These are phyloP conservation scores for Shiraia bambusicola DNA, from an alignment of 2,329 filamentous ascomycete genomes.

Conservation along the genomic window DNA sequence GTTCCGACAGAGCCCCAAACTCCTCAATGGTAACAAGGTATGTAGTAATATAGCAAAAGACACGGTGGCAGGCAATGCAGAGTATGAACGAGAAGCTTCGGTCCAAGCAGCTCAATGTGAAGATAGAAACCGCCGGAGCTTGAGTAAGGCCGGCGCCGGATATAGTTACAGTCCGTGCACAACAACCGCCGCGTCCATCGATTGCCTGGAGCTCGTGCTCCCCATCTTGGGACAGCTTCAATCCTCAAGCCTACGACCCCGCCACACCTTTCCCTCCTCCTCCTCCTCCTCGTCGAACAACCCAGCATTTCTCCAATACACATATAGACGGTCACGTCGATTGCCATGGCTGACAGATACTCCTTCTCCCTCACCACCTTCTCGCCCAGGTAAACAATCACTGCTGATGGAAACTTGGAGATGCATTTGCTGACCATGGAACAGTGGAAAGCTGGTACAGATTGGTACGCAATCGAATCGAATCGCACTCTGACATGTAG, in stretches of 20 bases:
- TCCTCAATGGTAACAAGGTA: slow-evolving; percentile 9
- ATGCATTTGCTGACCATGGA: slow-evolving; percentile 48
- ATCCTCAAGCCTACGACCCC: slow-evolving; percentile 16
- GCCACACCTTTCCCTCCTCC: slow-evolving; percentile 8
- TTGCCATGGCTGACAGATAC: slow-evolving; percentile 91
- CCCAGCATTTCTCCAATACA: slow-evolving; percentile 1
- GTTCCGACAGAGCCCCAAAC: slow-evolving; percentile 21
- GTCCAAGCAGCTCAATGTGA: slow-evolving; percentile 17
- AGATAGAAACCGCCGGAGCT: slow-evolving; percentile 15
- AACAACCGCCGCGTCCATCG: slow-evolving; percentile 20
- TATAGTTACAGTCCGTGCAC: slow-evolving; percentile 8
- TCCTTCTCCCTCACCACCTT: slow-evolving; percentile 99
- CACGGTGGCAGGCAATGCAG: slow-evolving; percentile 33
- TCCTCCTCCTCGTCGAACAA: slow-evolving; percentile 3
- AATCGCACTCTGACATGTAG: neutral
- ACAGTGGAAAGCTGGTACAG: slow-evolving; percentile 96
- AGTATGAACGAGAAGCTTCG: slow-evolving; percentile 14
- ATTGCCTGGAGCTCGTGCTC: slow-evolving; percentile 43
- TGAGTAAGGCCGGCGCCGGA: slow-evolving; percentile 18
- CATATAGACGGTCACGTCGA: slow-evolving; percentile 2
- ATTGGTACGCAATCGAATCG: slow-evolving; percentile 68
- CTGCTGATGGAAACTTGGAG: slow-evolving; percentile 21
- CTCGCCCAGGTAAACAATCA: slow-evolving; percentile 82
- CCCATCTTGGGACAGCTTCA: slow-evolving; percentile 29
- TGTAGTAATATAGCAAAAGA: slow-evolving; percentile 17